Evolutionary conservation across 1,284 basidiomycete genomes (phyloP).

Genomic region (Mycena citricolor): DNA sequence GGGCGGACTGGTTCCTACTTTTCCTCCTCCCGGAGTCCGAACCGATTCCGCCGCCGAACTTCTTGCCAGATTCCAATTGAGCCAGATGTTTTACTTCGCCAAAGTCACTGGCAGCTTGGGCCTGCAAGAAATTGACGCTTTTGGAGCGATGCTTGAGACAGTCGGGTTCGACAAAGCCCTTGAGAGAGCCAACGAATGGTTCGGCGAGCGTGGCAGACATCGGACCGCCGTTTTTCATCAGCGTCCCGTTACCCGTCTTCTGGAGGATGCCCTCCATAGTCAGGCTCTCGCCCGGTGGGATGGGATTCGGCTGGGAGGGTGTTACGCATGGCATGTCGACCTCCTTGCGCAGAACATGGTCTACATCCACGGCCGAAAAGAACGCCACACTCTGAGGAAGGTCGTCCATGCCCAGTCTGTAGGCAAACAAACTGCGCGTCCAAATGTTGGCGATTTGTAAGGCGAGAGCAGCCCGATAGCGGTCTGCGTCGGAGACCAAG

Average conservation of each 20-base stretch:
- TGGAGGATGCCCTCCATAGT: slow-evolving; percentile 70
- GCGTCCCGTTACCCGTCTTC: slow-evolving; percentile 65
- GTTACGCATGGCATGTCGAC: slow-evolving; percentile 96
- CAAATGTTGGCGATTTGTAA: slow-evolving; percentile 95
- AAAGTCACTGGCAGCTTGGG: slow-evolving; percentile 70
- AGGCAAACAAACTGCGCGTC: slow-evolving; percentile 93
- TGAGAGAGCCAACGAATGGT: slow-evolving; percentile 33
- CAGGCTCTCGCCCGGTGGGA: slow-evolving; percentile 84
- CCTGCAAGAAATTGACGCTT: slow-evolving; percentile 64
- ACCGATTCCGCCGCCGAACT: slow-evolving; percentile 37
- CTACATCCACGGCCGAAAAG: slow-evolving; percentile 96
- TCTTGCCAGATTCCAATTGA: slow-evolving; percentile 45
- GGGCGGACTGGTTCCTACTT: slow-evolving; percentile 8
- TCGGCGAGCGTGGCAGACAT: slow-evolving; percentile 41
- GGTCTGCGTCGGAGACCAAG: slow-evolving; percentile 86
- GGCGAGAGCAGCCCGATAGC: slow-evolving; percentile 87
- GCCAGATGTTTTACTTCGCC: slow-evolving; percentile 68
- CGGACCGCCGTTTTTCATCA: slow-evolving; percentile 54
- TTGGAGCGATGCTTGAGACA: slow-evolving; percentile 64
- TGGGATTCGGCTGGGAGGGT: slow-evolving; percentile 83
- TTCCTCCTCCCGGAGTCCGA: slow-evolving; percentile 11
- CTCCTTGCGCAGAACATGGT: slow-evolving; percentile 91
- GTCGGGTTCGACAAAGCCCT: slow-evolving; percentile 52
- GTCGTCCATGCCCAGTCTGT: slow-evolving; percentile 92
- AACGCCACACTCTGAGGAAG: slow-evolving; percentile 93